These are phyloP conservation scores for Mortierella antarctica DNA, from an alignment of 192 early-diverging fungal genomes.

Conservation along the genomic window DNA sequence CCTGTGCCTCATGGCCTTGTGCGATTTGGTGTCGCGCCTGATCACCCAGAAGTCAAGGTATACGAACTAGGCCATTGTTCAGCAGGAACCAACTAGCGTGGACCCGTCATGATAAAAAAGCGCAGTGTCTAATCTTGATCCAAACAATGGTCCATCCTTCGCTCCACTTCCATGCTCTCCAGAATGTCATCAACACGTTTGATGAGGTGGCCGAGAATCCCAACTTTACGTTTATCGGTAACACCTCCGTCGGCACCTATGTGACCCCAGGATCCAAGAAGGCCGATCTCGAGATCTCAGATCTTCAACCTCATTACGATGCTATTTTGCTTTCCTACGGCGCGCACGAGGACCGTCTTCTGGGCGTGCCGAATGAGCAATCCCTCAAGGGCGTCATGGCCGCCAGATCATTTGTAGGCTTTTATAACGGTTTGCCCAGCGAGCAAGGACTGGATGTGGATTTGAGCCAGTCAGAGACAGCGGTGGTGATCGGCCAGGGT, in stretches of 20 bases:
- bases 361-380: constrained; percentile 79
- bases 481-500: constrained; percentile 90
- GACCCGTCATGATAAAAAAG: too few species aligned
- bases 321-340: constrained; percentile 90
- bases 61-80: not conserved
- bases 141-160: not conserved
- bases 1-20: constrained; percentile 92
- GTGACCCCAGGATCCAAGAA: constrained; percentile 24
- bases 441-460: constrained; percentile 70
- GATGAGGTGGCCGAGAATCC: constrained; percentile 76
- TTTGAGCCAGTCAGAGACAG: constrained; percentile 74
- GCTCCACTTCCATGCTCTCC: not conserved
- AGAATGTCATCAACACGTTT: constrained; percentile 92
- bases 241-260: constrained; percentile 72
- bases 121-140: not conserved
- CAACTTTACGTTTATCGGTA: constrained; percentile 84
- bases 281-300: constrained; percentile 55
- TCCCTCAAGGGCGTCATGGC: constrained; percentile 69
- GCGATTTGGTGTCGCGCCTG: constrained; percentile 94
- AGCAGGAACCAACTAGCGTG: too few species aligned
- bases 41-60: constrained; percentile 98
- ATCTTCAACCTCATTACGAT: constrained; percentile 73
- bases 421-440: constrained; percentile 93
- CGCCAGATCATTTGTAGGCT: constrained; percentile 89
- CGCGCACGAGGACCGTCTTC: constrained; percentile 74